A percentile compares a stretch with the other conserved stretches of the same genome.
These are phyloP conservation scores for Thielaviopsis populi DNA, from an alignment of 2,329 filamentous ascomycete genomes.

Conservation along the genomic window DNA sequence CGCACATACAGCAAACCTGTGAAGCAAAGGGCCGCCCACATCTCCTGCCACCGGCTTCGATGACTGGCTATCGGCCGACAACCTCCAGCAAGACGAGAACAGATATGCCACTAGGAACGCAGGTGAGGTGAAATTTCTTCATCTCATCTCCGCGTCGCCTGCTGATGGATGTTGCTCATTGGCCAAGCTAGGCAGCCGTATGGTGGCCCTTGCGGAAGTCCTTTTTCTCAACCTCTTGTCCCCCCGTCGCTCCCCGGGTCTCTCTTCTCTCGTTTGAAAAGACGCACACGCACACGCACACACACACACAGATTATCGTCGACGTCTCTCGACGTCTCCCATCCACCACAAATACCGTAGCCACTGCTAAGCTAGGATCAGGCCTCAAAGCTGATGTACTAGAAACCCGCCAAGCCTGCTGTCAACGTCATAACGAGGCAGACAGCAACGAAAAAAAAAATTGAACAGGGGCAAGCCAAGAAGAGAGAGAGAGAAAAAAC, in stretches of 20 bases:
- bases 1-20: background rate
- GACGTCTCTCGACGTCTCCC: background rate
- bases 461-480: background rate
- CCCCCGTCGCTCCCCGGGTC: background rate
- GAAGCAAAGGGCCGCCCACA: background rate
- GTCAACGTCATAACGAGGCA: conserved; percentile 2
- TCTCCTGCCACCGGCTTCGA: background rate
- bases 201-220: background rate
- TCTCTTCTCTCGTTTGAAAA: background rate
- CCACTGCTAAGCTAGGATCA: background rate
- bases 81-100: background rate
- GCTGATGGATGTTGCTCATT: background rate
- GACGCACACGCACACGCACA: background rate
- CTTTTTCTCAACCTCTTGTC: background rate
- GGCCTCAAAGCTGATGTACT: background rate
- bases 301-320: background rate
- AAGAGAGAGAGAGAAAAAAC: background rate
- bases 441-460: background rate
- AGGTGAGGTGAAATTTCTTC: background rate
- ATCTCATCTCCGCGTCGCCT: conserved; percentile 1
- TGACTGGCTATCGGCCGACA: background rate
- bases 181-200: background rate
- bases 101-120: background rate
- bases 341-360: background rate
- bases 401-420: background rate